Evolutionary conservation across 2,329 filamentous ascomycete genomes (phyloP).

Genomic region (Xylariaceae sp.): DNA sequence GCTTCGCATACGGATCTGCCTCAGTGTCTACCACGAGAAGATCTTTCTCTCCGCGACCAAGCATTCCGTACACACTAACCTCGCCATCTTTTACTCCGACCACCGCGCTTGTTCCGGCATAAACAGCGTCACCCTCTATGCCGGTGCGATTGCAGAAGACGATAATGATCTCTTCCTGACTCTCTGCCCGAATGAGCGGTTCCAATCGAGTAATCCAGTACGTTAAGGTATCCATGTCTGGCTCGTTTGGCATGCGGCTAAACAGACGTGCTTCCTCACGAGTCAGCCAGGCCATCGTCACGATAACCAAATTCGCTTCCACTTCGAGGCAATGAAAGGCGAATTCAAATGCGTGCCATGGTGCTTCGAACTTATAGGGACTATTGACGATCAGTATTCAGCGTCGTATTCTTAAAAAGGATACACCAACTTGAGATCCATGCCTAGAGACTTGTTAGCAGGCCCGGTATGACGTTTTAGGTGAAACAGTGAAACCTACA

Average conservation of each 20-base stretch:
- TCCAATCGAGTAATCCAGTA: constrained; percentile 79
- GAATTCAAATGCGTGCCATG: constrained; percentile 58
- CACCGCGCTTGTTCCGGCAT: constrained; percentile 77
- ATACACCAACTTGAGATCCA: constrained; percentile 68
- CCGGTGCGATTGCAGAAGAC: constrained; percentile 76
- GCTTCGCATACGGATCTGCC: constrained; percentile 51
- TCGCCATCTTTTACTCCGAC: constrained; percentile 70
- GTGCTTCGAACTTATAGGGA: constrained; percentile 58
- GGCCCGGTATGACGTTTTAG: constrained; percentile 3
- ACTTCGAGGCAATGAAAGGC: constrained; percentile 63
- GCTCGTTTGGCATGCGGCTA: constrained; percentile 59
- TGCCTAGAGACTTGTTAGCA: constrained; percentile 46
- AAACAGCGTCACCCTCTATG: constrained; percentile 68
- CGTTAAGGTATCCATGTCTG: constrained; percentile 74
- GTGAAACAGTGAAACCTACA: constrained; percentile 50
- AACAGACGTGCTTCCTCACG: constrained; percentile 55
- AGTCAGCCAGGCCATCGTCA: constrained; percentile 83
- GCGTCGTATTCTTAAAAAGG: no score
- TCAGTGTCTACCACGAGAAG: constrained; percentile 72
- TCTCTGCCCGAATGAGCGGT: constrained; percentile 63
- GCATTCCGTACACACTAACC: constrained; percentile 71
- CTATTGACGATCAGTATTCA: constrained; percentile 41
- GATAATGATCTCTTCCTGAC: constrained; percentile 66
- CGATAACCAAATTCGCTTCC: constrained; percentile 67
- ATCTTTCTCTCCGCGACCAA: constrained; percentile 74